Evolutionary conservation across 2,329 filamentous ascomycete species (phyloP).

Genomic region (Aspergillus sp.): DNA sequence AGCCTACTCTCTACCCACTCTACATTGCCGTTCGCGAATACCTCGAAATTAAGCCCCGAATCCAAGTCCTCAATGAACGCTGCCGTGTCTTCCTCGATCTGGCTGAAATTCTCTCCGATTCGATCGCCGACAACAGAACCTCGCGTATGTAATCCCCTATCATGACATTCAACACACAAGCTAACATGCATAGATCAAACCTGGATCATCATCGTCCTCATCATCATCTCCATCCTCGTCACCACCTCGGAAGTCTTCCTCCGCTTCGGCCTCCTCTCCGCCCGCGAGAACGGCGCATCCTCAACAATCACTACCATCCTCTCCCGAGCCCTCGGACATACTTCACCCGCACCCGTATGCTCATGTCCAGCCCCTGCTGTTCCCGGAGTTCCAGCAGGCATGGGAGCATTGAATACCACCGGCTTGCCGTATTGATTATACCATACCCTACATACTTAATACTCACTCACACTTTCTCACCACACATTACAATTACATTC

Average conservation of each 20-base stretch:
- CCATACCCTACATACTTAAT: not conserved
- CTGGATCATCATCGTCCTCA: constrained; percentile 96
- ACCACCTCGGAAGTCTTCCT: constrained; percentile 87
- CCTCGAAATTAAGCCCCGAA: constrained; percentile 93
- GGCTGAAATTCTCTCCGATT: constrained; percentile 90
- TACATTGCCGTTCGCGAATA: constrained; percentile 96
- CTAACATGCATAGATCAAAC: constrained; percentile 64
- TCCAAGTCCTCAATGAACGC: constrained; percentile 94
- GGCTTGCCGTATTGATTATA: not conserved
- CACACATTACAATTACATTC: no score
- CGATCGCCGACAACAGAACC: constrained; percentile 92
- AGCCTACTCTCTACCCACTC: constrained; percentile 90
- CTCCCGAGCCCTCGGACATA: constrained; percentile 14
- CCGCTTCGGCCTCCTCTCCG: constrained; percentile 72
- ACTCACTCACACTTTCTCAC: not conserved
- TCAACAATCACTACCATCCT: constrained; percentile 16
- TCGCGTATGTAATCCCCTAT: constrained; percentile 55
- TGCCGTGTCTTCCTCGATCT: constrained; percentile 96
- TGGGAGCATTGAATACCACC: not conserved
- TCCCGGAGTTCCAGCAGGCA: not conserved
- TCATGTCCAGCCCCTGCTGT: constrained; percentile 9
- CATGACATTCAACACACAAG: constrained; percentile 52
- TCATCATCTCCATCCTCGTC: constrained; percentile 85
- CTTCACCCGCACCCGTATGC: constrained; percentile 4
- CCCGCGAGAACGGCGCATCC: constrained; percentile 25